phyloP scores from a whole-genome alignment of 257 asterid genomes.

The Oldenlandia corymbosa region DNA sequence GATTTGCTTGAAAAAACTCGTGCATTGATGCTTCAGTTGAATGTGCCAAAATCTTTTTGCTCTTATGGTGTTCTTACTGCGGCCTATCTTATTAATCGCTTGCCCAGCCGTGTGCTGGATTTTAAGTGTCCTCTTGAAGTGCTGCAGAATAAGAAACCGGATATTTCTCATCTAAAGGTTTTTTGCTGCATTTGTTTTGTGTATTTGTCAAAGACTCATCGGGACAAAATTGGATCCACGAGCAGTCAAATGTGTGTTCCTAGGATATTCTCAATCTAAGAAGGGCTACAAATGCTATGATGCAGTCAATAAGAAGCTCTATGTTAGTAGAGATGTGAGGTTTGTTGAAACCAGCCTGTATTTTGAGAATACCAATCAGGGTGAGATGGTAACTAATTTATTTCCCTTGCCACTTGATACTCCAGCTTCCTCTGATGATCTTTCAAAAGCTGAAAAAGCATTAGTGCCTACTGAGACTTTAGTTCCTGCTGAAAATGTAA shows the following conservation, averaged over 20 bases:
- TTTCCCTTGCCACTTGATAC: no score
- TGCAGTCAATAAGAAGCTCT: not conserved
- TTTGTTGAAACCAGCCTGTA: not conserved
- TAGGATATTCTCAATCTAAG: not conserved
- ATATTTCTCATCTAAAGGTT: not conserved
- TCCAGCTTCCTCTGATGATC: no score
- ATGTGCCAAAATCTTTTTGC: not conserved
- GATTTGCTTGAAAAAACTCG: constrained; percentile 1
- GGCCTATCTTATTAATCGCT: not conserved
- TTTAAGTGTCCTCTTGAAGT: not conserved
- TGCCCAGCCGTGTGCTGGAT: not conserved
- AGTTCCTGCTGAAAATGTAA: no score
- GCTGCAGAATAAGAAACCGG: not conserved
- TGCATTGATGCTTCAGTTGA: not conserved
- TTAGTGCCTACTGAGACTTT: no score
- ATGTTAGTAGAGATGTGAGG: not conserved
- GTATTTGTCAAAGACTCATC: not conserved
- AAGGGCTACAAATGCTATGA: not conserved
- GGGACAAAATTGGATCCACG: not conserved
- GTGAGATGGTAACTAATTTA: not conserved
- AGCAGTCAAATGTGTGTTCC: not conserved
- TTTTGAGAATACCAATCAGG: not conserved
- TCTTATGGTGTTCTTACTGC: not conserved
- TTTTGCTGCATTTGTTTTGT: not conserved
- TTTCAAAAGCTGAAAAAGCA: no score